Evolutionary conservation across 768 basidiomycete genomes (phyloP), one percentile per base, ranked within the genome.

Genomic region (Auricularia auricula-judae): DNA sequence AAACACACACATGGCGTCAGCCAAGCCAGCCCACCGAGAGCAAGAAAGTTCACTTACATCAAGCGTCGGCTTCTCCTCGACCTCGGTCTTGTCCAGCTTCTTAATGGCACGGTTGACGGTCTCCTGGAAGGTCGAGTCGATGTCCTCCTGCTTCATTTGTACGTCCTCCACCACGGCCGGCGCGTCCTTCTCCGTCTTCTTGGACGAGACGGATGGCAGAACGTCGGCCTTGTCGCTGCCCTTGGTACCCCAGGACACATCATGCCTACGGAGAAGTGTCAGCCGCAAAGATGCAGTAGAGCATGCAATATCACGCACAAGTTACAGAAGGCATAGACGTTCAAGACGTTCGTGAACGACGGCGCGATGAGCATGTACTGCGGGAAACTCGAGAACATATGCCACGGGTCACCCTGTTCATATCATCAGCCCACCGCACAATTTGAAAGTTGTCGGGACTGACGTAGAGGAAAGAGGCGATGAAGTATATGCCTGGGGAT

Each of bases 241-340:
- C 77, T 95, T 94, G 10, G 93, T 96, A 76, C 93, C 93, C 93
- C 94, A 95, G 14, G 88, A 91, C 21, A 92, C 88, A 84, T 88
- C 66, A 61, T 67, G 67, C 23, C 61, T 44, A 67, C 63, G 63
- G 42, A 51, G 53, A 23, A 67, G 35, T 62, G 60, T 58, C 16
- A 34, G 53, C 64, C 42, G 29, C 44, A 4, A n/a, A 44, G 53
- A 51, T 23, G 36, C 14, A 18, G 12, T 44, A 29, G 36, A 34
- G 3, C 29, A 70, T 1, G 47, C 1, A 42, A 18, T 2, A 90
- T 90, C 74, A 94, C 93, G 73, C 93, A 93, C 75, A 97, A 78
- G 76, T 97, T 97, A 77, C 93, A 97, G 81, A 98, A 98, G 0
- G 95, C 94, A 73, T 98, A 98, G 43, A 95, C 91, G 75, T 96